Percentiles rank a stretch among this genome's conserved stretches.
Evolutionary conservation across 441 rosid species (phyloP).

Genomic region (Corymbia calophylla): DNA sequence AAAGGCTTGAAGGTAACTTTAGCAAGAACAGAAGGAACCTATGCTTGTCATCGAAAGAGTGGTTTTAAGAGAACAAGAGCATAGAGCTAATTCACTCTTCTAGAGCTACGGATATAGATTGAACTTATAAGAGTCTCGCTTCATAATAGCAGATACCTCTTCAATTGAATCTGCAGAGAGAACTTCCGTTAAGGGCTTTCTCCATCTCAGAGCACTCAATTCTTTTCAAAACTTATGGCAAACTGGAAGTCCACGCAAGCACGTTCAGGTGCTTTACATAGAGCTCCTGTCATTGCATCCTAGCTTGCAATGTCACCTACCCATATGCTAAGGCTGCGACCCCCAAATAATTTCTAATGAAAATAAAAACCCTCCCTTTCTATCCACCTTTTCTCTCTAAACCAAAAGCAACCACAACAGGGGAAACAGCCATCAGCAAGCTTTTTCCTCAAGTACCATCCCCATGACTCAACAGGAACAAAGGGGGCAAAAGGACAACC

Average conservation of each 20-base stretch:
- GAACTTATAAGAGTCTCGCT: background rate
- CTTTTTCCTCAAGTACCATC: background rate
- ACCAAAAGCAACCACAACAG: background rate
- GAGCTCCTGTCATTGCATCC: background rate
- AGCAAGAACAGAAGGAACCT: background rate
- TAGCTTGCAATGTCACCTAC: background rate
- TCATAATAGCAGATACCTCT: background rate
- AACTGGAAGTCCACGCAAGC: background rate
- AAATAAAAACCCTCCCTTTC: background rate
- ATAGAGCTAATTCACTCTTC: background rate
- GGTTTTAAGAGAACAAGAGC: background rate
- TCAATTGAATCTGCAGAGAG: background rate
- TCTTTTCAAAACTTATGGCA: background rate
- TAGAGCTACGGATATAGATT: background rate
- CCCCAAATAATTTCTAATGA: background rate
- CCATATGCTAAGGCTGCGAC: background rate
- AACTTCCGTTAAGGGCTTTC: background rate
- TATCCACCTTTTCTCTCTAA: background rate
- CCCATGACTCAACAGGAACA: background rate
- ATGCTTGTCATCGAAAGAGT: background rate
- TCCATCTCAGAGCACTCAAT: background rate
- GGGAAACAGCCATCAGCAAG: background rate
- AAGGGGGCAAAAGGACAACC: background rate
- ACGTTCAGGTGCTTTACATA: background rate
- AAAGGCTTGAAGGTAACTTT: background rate